Evolutionary conservation across 139 green algal genomes (phyloP), one percentile per base, ranked within the genome.

Genomic region (Coelastrella sp.): DNA sequence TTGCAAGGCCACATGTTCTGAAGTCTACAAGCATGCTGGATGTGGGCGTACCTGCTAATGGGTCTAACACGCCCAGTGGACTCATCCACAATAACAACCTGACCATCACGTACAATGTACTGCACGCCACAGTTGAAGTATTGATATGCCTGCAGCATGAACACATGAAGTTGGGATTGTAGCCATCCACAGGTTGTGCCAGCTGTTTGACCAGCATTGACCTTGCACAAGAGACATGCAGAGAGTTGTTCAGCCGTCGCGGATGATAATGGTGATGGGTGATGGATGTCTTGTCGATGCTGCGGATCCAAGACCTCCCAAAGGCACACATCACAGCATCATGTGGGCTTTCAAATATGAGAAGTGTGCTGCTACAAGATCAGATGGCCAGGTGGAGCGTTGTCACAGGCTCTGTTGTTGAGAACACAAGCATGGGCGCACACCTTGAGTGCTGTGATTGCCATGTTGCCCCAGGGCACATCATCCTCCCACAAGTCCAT

Each of bases 21-120:
- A 10, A 68, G 61, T 68, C 10, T 68, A 68, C 61, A 68, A 17
- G 61, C 61, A n/a, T n/a, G n/a, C n/a, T n/a, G n/a, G n/a, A 47
- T 47, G 32, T 47, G 1, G 32, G 2, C 5, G 94, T 95, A 99
- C 95, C 91, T 95, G 73, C 93, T 95, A 61, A 93, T 92, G 56
- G 83, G 47, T 8, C 91, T 54, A 19, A 96, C 96, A 58, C 97
- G 95, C 4, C 97, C 97, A 0, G 98, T 99, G 89, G 97, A 97
- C 95, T 99, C 97, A 88, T 99, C 97, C 14, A 91, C 73, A 71
- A 91, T 91, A 3, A 88, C 88, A 0, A 91, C 94, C 92, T 93
- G 74, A 59, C 87, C 91, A 65, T 95, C 93, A 58, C 94, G 94
- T n/a, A 99, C 96, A 86, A 99, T 99, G 95, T 99, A 99, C 85